phyloP scores from a whole-genome alignment of 192 early-diverging fungal genomes.

The Backusella morwellensis region DNA sequence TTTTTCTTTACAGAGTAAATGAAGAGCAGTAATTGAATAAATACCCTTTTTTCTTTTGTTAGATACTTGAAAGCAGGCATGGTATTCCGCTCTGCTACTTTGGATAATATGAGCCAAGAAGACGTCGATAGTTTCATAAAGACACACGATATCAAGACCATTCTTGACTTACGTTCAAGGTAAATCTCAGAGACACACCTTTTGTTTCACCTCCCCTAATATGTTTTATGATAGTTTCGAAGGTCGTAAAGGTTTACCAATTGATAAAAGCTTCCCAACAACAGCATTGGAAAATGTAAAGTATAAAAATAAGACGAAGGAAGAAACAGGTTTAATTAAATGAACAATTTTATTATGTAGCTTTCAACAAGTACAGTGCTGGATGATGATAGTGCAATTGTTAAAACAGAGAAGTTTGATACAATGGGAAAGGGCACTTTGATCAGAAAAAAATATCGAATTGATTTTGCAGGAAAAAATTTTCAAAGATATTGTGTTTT shows the following conservation, averaged over 20 bases:
- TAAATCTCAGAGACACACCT: background rate
- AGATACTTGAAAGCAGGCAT: conserved; percentile 34
- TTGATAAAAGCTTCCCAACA: conserved; percentile 27
- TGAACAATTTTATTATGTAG: background rate
- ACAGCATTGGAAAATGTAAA: conserved; percentile 19
- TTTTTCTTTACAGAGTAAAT: background rate
- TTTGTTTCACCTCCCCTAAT: background rate
- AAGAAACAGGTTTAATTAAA: background rate
- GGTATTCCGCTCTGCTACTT: conserved; percentile 40
- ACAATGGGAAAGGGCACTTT: background rate
- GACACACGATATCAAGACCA: conserved; percentile 34
- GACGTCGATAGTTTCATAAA: conserved; percentile 34
- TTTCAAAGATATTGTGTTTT: conserved; percentile 24
- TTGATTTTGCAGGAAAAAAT: conserved; percentile 29
- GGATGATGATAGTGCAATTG: background rate
- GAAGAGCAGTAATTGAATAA: background rate
- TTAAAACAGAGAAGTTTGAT: background rate
- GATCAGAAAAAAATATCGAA: conserved; percentile 18
- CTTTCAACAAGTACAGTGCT: background rate
- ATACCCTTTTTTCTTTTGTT: background rate
- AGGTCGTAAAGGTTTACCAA: conserved; percentile 9
- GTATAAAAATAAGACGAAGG: background rate
- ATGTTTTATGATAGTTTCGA: background rate
- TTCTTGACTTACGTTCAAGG: conserved; percentile 42
- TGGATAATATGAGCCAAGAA: conserved; percentile 35